phyloP scores from a whole-genome alignment of 2,329 filamentous ascomycete species.

The Fusarium nanum region DNA sequence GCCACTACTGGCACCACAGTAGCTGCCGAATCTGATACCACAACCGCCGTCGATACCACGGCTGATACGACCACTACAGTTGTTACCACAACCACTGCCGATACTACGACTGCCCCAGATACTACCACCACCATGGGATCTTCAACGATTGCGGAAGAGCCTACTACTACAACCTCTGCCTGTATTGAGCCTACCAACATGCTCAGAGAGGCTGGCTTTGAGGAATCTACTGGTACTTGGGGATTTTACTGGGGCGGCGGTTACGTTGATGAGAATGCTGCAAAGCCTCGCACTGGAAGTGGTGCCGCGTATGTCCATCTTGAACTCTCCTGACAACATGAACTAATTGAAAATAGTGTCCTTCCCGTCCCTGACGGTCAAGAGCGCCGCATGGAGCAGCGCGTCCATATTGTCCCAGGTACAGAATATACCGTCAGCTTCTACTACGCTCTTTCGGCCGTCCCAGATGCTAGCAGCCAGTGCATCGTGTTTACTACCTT shows the following conservation, averaged over 20 bases:
- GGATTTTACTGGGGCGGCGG: conserved; percentile 19
- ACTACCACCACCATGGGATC: background rate
- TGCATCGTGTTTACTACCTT: conserved; percentile 2
- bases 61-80: too few relatives aligned
- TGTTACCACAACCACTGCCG: background rate
- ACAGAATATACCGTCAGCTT: conserved; percentile 6
- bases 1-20: too few relatives aligned
- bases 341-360: fast-evolving
- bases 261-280: fast-evolving
- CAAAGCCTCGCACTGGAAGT: background rate
- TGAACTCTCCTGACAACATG: too few relatives aligned
- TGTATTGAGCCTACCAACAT: conserved; percentile 14
- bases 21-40: too few relatives aligned
- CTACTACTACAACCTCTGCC: conserved; percentile 10
- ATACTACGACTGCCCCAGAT: background rate
- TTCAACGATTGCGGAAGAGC: background rate
- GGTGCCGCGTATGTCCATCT: background rate
- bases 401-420: background rate
- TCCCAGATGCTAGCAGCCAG: background rate
- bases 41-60: too few relatives aligned
- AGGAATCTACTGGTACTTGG: background rate
- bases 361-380: background rate
- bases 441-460: background rate
- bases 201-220: conserved; percentile 7
- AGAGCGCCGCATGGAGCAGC: conserved; percentile 16